phyloP scores from a whole-genome alignment of 139 green algal species.

The Nannochloris sp. region DNA sequence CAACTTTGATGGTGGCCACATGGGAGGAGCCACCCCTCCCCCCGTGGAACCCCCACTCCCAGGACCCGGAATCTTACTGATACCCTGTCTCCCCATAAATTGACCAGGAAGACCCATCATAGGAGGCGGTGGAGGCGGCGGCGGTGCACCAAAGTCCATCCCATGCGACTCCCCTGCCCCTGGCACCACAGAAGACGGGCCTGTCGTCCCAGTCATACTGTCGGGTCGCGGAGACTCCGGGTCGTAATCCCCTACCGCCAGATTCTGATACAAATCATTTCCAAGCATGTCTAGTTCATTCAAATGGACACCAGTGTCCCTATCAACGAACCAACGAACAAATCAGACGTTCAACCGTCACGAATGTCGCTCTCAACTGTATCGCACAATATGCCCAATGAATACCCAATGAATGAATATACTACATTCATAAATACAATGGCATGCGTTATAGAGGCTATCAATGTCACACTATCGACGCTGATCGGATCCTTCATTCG shows the following conservation, averaged over 20 bases:
- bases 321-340: no score
- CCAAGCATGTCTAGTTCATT: not conserved
- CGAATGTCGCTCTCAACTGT: not conserved
- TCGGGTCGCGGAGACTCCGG: conserved; percentile 8
- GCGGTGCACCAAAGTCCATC: no score
- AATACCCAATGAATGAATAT: not conserved
- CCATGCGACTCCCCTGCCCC: not conserved
- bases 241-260: conserved; percentile 6
- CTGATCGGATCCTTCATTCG: not conserved
- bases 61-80: no score
- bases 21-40: not conserved
- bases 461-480: conserved; percentile 36
- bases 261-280: not conserved
- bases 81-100: no score
- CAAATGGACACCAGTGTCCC: no score
- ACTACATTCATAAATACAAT: not conserved
- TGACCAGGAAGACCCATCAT: not conserved
- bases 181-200: conserved; percentile 1
- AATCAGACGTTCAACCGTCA: not conserved
- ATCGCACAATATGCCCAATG: no score
- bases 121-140: not conserved
- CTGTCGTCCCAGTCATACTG: not conserved
- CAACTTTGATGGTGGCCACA: not conserved
- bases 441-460: not conserved
- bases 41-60: no score